Base-by-base conservation (phyloP, 225 moss, liverwort and hornwort species). In the Asterella californica region DNA sequence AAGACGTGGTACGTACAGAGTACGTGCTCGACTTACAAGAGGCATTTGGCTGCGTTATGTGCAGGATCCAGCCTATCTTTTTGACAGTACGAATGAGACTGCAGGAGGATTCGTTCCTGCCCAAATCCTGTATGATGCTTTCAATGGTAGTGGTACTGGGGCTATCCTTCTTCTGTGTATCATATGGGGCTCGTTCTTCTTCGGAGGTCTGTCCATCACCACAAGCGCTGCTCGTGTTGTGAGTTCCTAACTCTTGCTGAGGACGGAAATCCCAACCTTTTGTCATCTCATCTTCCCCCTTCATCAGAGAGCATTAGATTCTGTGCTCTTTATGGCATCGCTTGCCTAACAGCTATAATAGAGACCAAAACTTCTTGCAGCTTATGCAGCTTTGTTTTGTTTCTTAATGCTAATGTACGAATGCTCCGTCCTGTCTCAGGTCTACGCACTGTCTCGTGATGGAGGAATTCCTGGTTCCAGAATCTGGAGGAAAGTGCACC, bases 141-240 rank as follows among this genome's bases (percentile, higher is more conserved):
- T 95, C 69, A 85, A 93, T 71, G 95, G 89, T 49, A 95, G 85
- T 80, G 89, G 89, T 34, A 83, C 89, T 52, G 95, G 95, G 46
- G 91, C 91, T 21, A 82, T 90, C 74, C 59, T 93, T 68, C 61
- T 95, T 52, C 71, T 95, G 78, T 83, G 88, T 78, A 42, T 95
- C 25, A 95, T 95, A 60, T 95, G 93, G 95, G 84, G 73, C 42
- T 95, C 95, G 24, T 93, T 94, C 83, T 94, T 94, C 84, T 94
- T 91, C 55, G 92, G 91, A 68, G 94, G 94, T 53, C 82, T 94
- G 68, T 95, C 95, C 18, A 91, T 93, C 74, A 95, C 91, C 46
- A 95, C 93, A 55, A 93, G 95, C 82, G 95, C 95, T 79, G 93
- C 95, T 68, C 90, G 95, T 78, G 93, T 95, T 82, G 93, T 95